Evolutionary conservation across 768 basidiomycete genomes (phyloP).

Genomic region (Tricholoma saponaceum): DNA sequence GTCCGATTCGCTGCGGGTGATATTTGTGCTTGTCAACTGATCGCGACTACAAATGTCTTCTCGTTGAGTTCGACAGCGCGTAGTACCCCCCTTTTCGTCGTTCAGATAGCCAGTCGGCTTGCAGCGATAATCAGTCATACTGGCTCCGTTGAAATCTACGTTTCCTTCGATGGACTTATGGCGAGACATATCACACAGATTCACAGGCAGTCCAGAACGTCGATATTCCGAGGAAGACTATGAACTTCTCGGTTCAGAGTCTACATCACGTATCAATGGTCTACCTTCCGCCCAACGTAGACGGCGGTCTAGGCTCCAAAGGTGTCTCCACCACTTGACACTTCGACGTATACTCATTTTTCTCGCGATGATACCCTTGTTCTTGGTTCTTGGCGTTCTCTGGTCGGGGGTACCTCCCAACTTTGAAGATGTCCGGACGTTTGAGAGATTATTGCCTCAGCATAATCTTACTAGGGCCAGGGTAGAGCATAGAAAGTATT

Average conservation of each 20-base stretch:
- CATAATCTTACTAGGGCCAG: slow-evolving; percentile 12
- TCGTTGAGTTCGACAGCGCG: background rate
- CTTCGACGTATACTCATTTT: slow-evolving; percentile 15
- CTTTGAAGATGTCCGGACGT: slow-evolving; percentile 17
- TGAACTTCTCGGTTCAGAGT: slow-evolving; percentile 14
- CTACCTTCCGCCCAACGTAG: slow-evolving; percentile 5
- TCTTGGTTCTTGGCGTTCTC: slow-evolving; percentile 15
- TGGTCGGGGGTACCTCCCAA: slow-evolving; percentile 21
- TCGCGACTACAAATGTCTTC: background rate
- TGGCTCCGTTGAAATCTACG: background rate
- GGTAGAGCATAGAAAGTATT: slow-evolving; percentile 25
- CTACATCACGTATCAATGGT: background rate
- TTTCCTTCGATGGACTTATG: slow-evolving; percentile 17
- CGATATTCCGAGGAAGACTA: slow-evolving; percentile 18
- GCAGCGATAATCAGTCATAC: background rate
- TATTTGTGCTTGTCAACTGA: background rate
- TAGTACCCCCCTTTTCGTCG: background rate
- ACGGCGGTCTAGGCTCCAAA: slow-evolving; percentile 10
- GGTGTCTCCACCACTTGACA: slow-evolving; percentile 11
- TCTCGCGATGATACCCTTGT: slow-evolving; percentile 12
- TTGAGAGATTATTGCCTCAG: slow-evolving; percentile 18
- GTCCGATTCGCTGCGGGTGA: background rate
- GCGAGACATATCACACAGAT: slow-evolving; percentile 14
- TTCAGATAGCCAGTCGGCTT: background rate
- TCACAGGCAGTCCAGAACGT: slow-evolving; percentile 10